Percentiles rank a stretch among this genome's conserved stretches.
Evolutionary conservation across 139 green algal genomes (phyloP).

Genomic region (Closterium sp.): DNA sequence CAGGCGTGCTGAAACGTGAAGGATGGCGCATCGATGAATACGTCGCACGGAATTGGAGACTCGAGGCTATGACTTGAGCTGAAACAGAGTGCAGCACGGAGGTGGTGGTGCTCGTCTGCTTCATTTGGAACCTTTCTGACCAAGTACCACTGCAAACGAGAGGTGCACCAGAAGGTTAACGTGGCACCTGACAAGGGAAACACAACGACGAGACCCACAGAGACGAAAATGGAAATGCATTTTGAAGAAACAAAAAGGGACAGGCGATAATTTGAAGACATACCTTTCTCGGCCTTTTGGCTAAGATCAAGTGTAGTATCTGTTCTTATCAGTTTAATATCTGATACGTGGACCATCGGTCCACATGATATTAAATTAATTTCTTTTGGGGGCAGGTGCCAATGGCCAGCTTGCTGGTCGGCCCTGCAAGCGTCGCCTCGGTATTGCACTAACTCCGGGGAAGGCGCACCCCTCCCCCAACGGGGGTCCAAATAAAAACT

Average conservation of each 20-base stretch:
- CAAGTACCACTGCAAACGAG: no score
- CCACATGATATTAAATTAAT: slow-evolving; percentile 61
- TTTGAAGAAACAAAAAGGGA: slow-evolving; percentile 62
- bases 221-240: neutral
- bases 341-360: slow-evolving; percentile 59
- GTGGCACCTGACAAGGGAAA: no score
- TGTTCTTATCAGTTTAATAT: slow-evolving; percentile 77
- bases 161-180: no score
- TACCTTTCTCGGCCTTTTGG: slow-evolving; percentile 81
- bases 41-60: neutral
- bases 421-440: slow-evolving; percentile 15
- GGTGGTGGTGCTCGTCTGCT: no score
- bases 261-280: slow-evolving; percentile 3
- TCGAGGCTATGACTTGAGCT: neutral
- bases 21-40: no score
- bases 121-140: no score
- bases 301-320: slow-evolving; percentile 84
- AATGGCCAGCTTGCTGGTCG: slow-evolving; percentile 46
- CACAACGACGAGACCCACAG: no score
- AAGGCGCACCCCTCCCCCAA: slow-evolving; percentile 11
- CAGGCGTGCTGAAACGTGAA: no score
- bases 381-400: slow-evolving; percentile 52
- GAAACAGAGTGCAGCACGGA: neutral
- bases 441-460: slow-evolving; percentile 49
- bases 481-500: neutral